phyloP scores from a whole-genome alignment of 2,329 filamentous ascomycete species.

The Penicillium sp. region DNA sequence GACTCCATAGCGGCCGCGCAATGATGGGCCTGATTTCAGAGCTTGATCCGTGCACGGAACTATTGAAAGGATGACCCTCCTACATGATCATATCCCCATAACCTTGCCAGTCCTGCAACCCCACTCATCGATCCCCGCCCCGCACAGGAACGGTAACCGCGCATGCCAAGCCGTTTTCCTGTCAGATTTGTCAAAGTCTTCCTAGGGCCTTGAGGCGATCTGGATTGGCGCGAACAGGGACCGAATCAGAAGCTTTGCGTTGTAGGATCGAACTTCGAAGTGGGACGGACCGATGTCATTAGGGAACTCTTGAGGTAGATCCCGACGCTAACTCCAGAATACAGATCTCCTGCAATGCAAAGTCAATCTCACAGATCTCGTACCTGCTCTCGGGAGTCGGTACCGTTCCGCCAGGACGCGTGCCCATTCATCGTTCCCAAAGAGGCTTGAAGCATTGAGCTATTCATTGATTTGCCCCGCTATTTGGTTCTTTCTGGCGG shows the following conservation, averaged over 20 bases:
- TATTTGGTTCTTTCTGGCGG: slow-evolving; percentile 9
- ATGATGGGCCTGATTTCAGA: slow-evolving; percentile 6
- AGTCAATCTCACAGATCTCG: slow-evolving; percentile 22
- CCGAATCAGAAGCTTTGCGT: slow-evolving; percentile 6
- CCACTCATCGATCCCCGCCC: background rate
- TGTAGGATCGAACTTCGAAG: slow-evolving; percentile 1
- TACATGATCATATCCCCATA: background rate
- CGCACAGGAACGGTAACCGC: slow-evolving; percentile 19
- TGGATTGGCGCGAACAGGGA: slow-evolving; percentile 1
- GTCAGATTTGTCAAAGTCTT: slow-evolving; percentile 6
- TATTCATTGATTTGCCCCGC: slow-evolving; percentile 8
- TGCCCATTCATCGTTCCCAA: slow-evolving; percentile 2
- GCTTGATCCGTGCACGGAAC: slow-evolving; percentile 26
- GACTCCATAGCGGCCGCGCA: background rate
- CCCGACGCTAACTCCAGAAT: slow-evolving; percentile 19
- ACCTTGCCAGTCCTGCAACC: background rate
- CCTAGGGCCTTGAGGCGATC: background rate
- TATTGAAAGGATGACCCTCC: slow-evolving; percentile 17
- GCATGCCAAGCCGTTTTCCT: slow-evolving; percentile 16
- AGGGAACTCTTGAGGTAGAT: slow-evolving; percentile 14
- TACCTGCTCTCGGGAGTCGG: slow-evolving; percentile 1
- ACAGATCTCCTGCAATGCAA: slow-evolving; percentile 22
- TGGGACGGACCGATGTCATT: slow-evolving; percentile 10
- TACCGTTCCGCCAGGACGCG: background rate
- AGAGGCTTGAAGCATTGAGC: background rate